Evolutionary conservation across 495 filamentous ascomycete genomes (phyloP).

Genomic region (Lasiosphaeria hispida): DNA sequence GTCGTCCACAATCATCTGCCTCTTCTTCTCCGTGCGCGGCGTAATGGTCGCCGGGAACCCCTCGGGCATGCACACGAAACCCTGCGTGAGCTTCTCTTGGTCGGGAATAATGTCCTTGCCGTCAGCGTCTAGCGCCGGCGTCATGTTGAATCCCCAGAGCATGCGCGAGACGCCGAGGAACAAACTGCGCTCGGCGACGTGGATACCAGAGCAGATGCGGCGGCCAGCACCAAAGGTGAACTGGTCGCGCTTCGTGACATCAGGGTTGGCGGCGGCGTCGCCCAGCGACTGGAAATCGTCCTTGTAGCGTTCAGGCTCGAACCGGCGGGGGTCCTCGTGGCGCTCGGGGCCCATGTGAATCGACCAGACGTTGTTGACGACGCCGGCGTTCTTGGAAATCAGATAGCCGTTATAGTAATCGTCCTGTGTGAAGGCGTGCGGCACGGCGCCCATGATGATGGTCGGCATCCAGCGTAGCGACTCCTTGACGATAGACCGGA

Average conservation of each 20-base stretch:
- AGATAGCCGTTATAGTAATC: constrained; percentile 50
- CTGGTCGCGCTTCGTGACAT: constrained; percentile 40
- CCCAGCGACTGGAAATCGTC: constrained; percentile 27
- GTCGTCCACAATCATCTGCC: constrained; percentile 29
- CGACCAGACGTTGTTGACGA: constrained; percentile 50
- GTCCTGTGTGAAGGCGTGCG: constrained; percentile 53
- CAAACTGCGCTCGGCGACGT: constrained; percentile 57
- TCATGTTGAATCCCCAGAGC: constrained; percentile 55
- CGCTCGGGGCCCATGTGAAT: constrained; percentile 39
- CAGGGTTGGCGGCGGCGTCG: constrained; percentile 35
- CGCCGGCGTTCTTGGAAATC: constrained; percentile 49
- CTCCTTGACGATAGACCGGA: constrained; percentile 52
- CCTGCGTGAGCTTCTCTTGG: constrained; percentile 41
- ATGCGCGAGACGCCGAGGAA: constrained; percentile 50
- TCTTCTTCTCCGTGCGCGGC: constrained; percentile 29
- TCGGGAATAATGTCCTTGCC: constrained; percentile 40
- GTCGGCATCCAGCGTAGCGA: constrained; percentile 59
- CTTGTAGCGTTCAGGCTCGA: constrained; percentile 33
- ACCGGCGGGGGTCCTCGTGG: constrained; percentile 38
- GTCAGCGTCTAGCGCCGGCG: constrained; percentile 26
- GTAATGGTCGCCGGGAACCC: constrained; percentile 36
- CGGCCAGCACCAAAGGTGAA: constrained; percentile 59
- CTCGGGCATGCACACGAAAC: constrained; percentile 44
- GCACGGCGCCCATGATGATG: constrained; percentile 52
- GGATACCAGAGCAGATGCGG: constrained; percentile 57